Conservation (phyloP, 495 filamentous ascomycete genomes). For the Hamigera avellanea region DNA sequence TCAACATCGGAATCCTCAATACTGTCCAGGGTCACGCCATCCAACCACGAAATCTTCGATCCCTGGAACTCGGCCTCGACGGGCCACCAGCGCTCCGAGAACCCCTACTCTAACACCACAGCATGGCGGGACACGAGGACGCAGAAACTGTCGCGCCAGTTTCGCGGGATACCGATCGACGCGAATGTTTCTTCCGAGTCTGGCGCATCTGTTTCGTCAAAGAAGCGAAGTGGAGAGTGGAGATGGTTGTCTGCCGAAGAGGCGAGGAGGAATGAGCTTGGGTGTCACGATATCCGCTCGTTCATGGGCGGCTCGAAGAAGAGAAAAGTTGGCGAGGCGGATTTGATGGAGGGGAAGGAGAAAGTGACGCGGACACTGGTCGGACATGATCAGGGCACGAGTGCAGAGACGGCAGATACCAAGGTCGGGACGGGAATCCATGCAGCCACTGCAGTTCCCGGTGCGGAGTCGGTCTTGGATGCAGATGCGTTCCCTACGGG, state of each 20-base stretch:
- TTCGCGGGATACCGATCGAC: constrained; percentile 25
- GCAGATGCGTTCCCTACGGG: too few relatives aligned
- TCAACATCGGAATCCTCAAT: not conserved
- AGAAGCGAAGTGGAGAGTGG: constrained; percentile 5
- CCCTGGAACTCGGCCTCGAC: constrained; percentile 71
- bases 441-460: too few relatives aligned
- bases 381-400: too few relatives aligned
- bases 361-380: not conserved
- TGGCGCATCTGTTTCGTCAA: not conserved
- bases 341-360: constrained; percentile 19
- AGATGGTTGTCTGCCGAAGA: constrained; percentile 6
- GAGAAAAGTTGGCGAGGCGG: constrained; percentile 30
- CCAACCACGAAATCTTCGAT: constrained; percentile 50
- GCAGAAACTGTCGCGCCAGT: constrained; percentile 57
- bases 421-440: too few relatives aligned
- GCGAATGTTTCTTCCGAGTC: not conserved
- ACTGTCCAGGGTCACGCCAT: constrained; percentile 2
- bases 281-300: constrained; percentile 45
- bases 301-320: constrained; percentile 43
- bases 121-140: constrained; percentile 62
- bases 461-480: too few relatives aligned
- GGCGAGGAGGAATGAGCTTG: constrained; percentile 9
- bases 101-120: constrained; percentile 39
- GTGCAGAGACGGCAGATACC: too few relatives aligned
- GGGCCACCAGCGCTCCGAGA: constrained; percentile 70